Evolutionary conservation across 2,329 filamentous ascomycete genomes (phyloP).

Genomic region (Colletotrichum sp.): DNA sequence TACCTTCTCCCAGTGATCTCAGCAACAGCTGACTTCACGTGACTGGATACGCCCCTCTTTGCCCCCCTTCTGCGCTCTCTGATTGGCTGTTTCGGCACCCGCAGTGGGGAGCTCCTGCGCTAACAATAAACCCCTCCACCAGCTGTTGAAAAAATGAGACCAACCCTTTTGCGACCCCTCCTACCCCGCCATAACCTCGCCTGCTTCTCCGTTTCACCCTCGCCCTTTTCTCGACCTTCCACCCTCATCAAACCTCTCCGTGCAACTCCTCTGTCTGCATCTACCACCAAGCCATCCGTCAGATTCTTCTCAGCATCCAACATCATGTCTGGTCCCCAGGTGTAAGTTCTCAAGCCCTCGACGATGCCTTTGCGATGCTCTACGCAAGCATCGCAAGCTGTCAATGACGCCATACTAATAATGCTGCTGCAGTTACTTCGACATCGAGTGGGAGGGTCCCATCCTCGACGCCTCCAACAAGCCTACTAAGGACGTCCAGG

Average conservation of each 20-base stretch:
- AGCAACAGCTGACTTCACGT: conserved; percentile 20
- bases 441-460: conserved; percentile 75
- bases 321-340: conserved; percentile 75
- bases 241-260: conserved; percentile 24
- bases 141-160: conserved; percentile 27
- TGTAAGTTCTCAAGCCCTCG: conserved; percentile 54
- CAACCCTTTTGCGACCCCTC: conserved; percentile 26
- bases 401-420: conserved; percentile 23
- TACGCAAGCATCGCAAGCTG: neutral
- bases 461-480: conserved; percentile 65
- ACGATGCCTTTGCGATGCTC: neutral
- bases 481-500: conserved; percentile 59
- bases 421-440: conserved; percentile 65
- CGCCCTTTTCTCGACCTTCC: conserved; percentile 27
- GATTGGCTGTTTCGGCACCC: conserved; percentile 9
- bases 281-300: conserved; percentile 28
- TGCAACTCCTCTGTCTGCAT: conserved; percentile 21
- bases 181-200: conserved; percentile 26
- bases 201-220: conserved; percentile 26
- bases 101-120: conserved; percentile 23
- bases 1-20: conserved; percentile 16
- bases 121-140: conserved; percentile 25
- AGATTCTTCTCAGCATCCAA: conserved; percentile 63
- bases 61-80: neutral
- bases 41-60: neutral